phyloP scores from a whole-genome alignment of 257 asterid genomes.

The Ligustrum vulgare region DNA sequence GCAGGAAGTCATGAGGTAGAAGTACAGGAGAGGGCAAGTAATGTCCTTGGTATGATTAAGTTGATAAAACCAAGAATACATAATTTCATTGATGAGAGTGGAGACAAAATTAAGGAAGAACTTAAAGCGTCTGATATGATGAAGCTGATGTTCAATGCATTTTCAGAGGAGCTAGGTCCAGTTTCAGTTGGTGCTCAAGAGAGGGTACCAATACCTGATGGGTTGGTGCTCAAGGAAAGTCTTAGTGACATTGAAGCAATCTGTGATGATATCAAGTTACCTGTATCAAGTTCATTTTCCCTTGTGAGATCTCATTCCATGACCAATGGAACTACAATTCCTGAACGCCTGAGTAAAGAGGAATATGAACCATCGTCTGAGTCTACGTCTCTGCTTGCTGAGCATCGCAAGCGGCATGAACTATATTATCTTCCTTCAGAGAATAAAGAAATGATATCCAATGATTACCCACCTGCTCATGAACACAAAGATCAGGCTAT shows the following conservation, averaged over 20 bases:
- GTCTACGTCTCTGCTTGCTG: conserved; percentile 74
- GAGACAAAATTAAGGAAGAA: conserved; percentile 34
- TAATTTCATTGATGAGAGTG: conserved; percentile 34
- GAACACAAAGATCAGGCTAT: conserved; percentile 51
- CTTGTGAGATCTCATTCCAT: conserved; percentile 45
- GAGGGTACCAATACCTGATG: conserved; percentile 75
- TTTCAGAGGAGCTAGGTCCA: conserved; percentile 91
- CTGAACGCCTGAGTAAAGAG: conserved; percentile 47
- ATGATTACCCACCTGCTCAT: conserved; percentile 73
- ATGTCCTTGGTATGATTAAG: conserved; percentile 70
- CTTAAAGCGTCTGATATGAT: conserved; percentile 42
- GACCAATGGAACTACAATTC: conserved; percentile 29
- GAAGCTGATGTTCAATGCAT: conserved; percentile 52
- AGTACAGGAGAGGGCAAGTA: conserved; percentile 79
- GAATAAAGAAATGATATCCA: conserved; percentile 39
- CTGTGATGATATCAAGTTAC: conserved; percentile 57
- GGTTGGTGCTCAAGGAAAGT: conserved; percentile 64
- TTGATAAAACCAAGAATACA: conserved; percentile 52
- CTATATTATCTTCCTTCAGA: conserved; percentile 77
- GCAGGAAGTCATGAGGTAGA: conserved; percentile 79
- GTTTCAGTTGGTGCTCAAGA: conserved; percentile 72
- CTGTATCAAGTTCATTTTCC: conserved; percentile 59
- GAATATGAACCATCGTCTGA: conserved; percentile 50
- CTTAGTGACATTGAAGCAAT: conserved; percentile 71
- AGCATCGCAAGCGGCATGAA: conserved; percentile 87